Conservation (phyloP, 441 rosid species). For the Isatis lusitanica region DNA sequence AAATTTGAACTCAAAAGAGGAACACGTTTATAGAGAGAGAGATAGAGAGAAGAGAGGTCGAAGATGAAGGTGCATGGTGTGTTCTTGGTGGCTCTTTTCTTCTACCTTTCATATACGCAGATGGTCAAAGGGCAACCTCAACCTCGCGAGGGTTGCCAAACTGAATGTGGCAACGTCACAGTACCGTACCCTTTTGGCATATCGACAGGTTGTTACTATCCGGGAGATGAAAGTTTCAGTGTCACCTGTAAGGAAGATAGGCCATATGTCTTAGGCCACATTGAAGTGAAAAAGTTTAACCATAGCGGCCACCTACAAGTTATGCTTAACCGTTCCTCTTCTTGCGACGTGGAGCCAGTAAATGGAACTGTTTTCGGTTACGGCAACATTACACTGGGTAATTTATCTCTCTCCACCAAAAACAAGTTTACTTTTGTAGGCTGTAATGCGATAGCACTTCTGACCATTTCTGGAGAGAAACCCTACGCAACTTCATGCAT, state of each 20-base stretch:
- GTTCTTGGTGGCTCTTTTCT: background rate
- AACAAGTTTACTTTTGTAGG: background rate
- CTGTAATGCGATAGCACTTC: background rate
- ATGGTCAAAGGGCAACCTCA: background rate
- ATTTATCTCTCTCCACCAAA: background rate
- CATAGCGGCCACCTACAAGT: background rate
- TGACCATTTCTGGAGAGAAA: background rate
- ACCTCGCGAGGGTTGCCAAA: too few species aligned
- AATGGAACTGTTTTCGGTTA: background rate
- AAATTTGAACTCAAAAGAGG: background rate
- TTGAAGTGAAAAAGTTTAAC: background rate
- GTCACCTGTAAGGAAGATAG: background rate
- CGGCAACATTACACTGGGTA: background rate
- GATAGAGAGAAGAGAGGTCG: background rate
- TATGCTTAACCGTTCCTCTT: background rate
- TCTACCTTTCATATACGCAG: background rate
- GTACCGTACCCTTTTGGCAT: conserved; percentile 17
- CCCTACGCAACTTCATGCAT: background rate
- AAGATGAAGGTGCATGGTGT: background rate
- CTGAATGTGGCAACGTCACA: conserved; percentile 1
- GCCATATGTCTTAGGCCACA: background rate
- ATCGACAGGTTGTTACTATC: conserved; percentile 11
- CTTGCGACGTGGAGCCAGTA: background rate
- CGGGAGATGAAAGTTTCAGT: background rate
- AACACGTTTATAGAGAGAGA: too few species aligned